Base-by-base conservation (phyloP, 2,329 filamentous ascomycete genomes). In the Basipetospora chlamydospora region DNA sequence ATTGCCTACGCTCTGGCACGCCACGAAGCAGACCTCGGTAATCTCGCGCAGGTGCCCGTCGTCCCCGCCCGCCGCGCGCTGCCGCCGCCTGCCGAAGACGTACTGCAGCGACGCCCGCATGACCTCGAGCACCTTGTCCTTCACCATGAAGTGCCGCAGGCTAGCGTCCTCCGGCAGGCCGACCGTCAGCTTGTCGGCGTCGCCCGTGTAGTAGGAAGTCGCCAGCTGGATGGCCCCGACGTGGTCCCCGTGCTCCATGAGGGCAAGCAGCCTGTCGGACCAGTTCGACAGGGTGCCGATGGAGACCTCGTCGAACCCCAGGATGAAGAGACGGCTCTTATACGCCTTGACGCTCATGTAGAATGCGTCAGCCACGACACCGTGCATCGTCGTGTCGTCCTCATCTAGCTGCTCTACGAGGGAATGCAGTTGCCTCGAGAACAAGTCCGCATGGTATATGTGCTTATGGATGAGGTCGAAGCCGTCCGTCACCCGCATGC, bases 201-300 rank as follows among this genome's bases (percentile, higher is more conserved):
- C 77, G 17, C 90, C 90, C 6, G 76, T 79, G 52, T 93, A 96
- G 56, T 96, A 98, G 1, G 80, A 81, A 1, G 86, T 93, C 8
- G 88, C 92, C 40, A 98, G 67, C 44, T 80, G 73, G 41, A 98
- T 94, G 2, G 90, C 87, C 10, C 77, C 81, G 44, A 98, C 81
- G 50, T 93, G 94, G 56, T 96, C 86, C n/a, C 90, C 90, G 39
- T 86, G 75, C 53, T 96, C 87, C 83, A 98, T 95, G 46, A 96
- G 66, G 0, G 88, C 87, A 45, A 95, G 77, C 13, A 98, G 64
- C 28, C 90, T 71, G 55, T 98, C 90, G 3, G 90, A 88, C 90
- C 90, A 98, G 47, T 98, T 98, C 1, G 90, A 96, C 23, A 98
- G 60, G 4, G 81, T 82, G 2, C 90, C 90, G 33, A 96, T 83